These are phyloP conservation scores for Medicago arabica DNA, from an alignment of 306 rosid genomes.

Conservation along the genomic window DNA sequence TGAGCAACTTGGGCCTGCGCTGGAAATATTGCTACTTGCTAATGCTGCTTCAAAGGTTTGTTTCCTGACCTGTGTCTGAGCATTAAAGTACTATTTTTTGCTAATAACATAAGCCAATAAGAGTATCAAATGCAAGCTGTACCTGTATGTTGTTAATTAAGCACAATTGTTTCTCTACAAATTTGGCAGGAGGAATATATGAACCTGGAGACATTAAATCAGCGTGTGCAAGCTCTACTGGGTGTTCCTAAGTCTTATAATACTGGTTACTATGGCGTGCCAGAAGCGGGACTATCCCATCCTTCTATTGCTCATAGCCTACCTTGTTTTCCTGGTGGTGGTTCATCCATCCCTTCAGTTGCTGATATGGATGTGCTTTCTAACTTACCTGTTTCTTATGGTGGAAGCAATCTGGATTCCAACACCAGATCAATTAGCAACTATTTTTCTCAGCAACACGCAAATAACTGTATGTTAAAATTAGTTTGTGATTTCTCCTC, in stretches of 20 bases:
- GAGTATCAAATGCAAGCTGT: constrained; percentile 4
- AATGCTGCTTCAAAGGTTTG: constrained; percentile 52
- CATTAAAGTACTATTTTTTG: background rate
- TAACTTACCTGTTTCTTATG: constrained; percentile 25
- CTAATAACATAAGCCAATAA: background rate
- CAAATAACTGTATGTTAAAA: constrained; percentile 38
- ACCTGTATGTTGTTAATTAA: background rate
- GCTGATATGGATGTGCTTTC: constrained; percentile 36
- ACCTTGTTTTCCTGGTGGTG: constrained; percentile 33
- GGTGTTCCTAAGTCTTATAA: too few species aligned
- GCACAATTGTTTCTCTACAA: constrained; percentile 1
- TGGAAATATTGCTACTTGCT: background rate
- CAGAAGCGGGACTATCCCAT: constrained; percentile 4
- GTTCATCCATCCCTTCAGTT: constrained; percentile 37
- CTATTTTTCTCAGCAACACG: constrained; percentile 37
- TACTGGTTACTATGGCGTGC: background rate
- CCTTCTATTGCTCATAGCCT: constrained; percentile 21
- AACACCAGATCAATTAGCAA: constrained; percentile 24
- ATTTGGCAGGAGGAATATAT: constrained; percentile 53
- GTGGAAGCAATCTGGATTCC: constrained; percentile 26
- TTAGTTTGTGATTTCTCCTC: background rate
- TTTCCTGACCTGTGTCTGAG: background rate
- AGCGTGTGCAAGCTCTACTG: background rate
- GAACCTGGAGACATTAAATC: constrained; percentile 42
- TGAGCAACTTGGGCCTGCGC: background rate